These are phyloP conservation scores for Prunus fruticosa DNA, from an alignment of 306 rosid genomes.

Conservation along the genomic window DNA sequence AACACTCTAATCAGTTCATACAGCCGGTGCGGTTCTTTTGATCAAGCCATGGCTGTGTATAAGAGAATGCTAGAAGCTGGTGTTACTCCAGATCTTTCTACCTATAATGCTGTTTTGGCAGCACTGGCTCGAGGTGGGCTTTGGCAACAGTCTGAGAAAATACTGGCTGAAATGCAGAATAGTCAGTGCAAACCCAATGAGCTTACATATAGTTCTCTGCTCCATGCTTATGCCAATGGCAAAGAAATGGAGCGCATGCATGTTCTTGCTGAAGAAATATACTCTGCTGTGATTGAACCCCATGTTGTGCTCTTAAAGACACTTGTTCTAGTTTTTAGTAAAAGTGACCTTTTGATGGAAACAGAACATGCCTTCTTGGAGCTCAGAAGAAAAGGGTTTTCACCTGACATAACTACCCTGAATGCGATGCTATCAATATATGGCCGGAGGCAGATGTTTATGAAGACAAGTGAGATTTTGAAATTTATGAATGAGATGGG, in stretches of 20 bases:
- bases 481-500: constrained; percentile 66
- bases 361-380: constrained; percentile 79
- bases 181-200: constrained; percentile 82
- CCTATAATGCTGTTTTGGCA: constrained; percentile 84
- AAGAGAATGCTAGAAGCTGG: constrained; percentile 88
- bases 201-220: constrained; percentile 76
- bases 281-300: constrained; percentile 58
- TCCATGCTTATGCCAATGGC: constrained; percentile 92
- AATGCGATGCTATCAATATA: constrained; percentile 90
- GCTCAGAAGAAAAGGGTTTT: constrained; percentile 52
- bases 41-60: constrained; percentile 79
- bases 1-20: constrained; percentile 85
- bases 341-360: constrained; percentile 70
- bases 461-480: constrained; percentile 70
- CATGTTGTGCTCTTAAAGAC: constrained; percentile 80
- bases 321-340: constrained; percentile 80
- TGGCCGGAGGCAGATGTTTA: constrained; percentile 79
- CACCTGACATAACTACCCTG: constrained; percentile 71
- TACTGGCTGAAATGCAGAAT: constrained; percentile 74
- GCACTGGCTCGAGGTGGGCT: constrained; percentile 93
- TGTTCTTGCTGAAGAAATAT: constrained; percentile 73
- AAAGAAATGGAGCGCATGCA: constrained; percentile 62
- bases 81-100: constrained; percentile 78
- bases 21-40: constrained; percentile 82
- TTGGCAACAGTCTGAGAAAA: constrained; percentile 86